phyloP scores from a whole-genome alignment of 768 basidiomycete genomes.

The Cystobasidium ongulense region DNA sequence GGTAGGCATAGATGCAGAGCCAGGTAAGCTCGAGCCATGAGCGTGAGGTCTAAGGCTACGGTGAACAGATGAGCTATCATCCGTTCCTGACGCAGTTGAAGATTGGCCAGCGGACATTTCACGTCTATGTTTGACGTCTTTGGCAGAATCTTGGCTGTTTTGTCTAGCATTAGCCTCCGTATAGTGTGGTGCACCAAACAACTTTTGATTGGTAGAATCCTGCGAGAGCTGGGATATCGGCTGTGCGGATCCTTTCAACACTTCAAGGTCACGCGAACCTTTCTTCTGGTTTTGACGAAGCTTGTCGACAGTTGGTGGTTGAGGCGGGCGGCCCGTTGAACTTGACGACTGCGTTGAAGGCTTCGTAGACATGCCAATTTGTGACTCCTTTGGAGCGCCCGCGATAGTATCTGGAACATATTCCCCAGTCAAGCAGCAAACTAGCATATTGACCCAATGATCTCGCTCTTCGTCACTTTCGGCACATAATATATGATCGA shows the following conservation, averaged over 20 bases:
- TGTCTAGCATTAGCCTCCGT: not conserved
- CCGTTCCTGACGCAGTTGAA: conserved; percentile 28
- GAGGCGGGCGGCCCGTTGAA: not conserved
- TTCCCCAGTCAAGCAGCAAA: conserved; percentile 35
- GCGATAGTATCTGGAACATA: conserved; percentile 27
- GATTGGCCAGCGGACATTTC: conserved; percentile 33
- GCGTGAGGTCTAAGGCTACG: not conserved
- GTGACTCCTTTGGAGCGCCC: conserved; percentile 46
- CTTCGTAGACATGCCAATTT: not conserved
- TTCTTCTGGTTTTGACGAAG: conserved; percentile 44
- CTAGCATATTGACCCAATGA: conserved; percentile 82
- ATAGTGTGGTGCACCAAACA: conserved; percentile 49
- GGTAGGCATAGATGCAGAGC: conserved; percentile 58
- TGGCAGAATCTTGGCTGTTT: not conserved
- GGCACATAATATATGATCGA: conserved; percentile 85
- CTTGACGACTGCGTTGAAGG: not conserved
- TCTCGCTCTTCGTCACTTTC: conserved; percentile 91
- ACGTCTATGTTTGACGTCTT: conserved; percentile 11
- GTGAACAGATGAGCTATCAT: conserved; percentile 29
- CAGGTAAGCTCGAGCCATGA: conserved; percentile 45
- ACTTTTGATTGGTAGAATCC: conserved; percentile 56
- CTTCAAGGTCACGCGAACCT: conserved; percentile 50
- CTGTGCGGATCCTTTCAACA: conserved; percentile 52
- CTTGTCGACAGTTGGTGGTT: conserved; percentile 30
- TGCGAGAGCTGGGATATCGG: conserved; percentile 56